Base-by-base conservation (phyloP, 2,329 filamentous ascomycete species). In the Trichoderma sp. region DNA sequence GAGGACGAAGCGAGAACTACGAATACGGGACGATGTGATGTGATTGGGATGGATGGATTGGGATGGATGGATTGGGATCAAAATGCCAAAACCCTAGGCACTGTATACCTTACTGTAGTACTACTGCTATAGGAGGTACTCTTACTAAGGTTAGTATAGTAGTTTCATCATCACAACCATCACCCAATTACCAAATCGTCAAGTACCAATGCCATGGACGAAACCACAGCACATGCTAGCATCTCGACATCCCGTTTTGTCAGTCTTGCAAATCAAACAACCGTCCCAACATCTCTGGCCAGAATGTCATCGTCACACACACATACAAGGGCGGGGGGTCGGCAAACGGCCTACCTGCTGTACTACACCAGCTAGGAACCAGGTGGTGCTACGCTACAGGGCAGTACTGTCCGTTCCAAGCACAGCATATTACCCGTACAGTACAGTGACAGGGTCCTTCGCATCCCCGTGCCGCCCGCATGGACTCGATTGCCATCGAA, bases 221-320 rank as follows among this genome's bases (percentile, higher is more conserved):
- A 48, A 48, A 48, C 42, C 42, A 19, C 42, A 22, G 42, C 42
- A 48, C 42, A 48, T 48, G 42, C 42, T 48, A 42, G 9, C 22
- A 48, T 45, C 1, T 3, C 8, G 22, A 48, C 42, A n/a, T 48
- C 42, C 42, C 12, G 19, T 48, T 19, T 22, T 19, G 42, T 48
- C n/a, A 48, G 29, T 29, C 42, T 48, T 45, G 39, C 50, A 4
- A 54, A 54, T 19, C 17, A 53, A 10, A 45, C 27, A 32, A 52
- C 6, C 32, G 9, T 22, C 22, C n/a, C n/a, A 60, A 22, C 3
- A n/a, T 22, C 19, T 27, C 35, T 22, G 10, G 29, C 7, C 48
- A 65, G 63, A 48, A 42, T 35, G 63, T 48, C 50, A 48, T 57
- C 53, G 52, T 37, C 52, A 35, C 52, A 19, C 60, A 53, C 42